These are phyloP conservation scores for Williopsis jadinii DNA, from an alignment of 1,139 yeast species.

Conservation along the genomic window DNA sequence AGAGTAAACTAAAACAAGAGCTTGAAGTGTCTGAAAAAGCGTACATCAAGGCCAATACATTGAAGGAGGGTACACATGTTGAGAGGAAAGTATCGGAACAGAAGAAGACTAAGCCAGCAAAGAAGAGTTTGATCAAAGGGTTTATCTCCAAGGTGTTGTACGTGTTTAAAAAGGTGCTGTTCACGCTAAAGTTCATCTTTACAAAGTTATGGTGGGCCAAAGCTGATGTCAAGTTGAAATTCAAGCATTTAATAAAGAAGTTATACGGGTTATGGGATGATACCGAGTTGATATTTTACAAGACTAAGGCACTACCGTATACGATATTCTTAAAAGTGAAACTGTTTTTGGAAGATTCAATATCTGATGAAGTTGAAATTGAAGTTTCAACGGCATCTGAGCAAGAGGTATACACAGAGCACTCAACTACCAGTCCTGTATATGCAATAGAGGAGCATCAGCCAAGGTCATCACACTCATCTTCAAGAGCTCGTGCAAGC, in stretches of 20 bases:
- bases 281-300: slow-evolving; percentile 4
- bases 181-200: background rate
- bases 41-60: background rate
- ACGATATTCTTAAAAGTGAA: background rate
- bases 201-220: background rate
- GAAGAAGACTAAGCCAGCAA: background rate
- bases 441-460: background rate
- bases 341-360: background rate
- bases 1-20: background rate
- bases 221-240: background rate
- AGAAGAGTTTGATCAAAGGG: background rate
- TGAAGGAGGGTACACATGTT: background rate
- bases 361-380: background rate
- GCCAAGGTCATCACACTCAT: background rate
- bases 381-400: background rate
- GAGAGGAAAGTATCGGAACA: background rate
- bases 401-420: background rate
- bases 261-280: slow-evolving; percentile 3
- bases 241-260: slow-evolving; percentile 1
- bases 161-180: background rate
- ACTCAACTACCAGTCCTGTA: background rate
- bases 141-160: background rate
- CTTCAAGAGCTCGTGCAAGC: background rate
- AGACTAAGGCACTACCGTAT: slow-evolving; percentile 1
- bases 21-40: background rate